Evolutionary conservation across 306 rosid species (phyloP), one percentile per base, ranked within the genome.

Genomic region (Rosa persica): DNA sequence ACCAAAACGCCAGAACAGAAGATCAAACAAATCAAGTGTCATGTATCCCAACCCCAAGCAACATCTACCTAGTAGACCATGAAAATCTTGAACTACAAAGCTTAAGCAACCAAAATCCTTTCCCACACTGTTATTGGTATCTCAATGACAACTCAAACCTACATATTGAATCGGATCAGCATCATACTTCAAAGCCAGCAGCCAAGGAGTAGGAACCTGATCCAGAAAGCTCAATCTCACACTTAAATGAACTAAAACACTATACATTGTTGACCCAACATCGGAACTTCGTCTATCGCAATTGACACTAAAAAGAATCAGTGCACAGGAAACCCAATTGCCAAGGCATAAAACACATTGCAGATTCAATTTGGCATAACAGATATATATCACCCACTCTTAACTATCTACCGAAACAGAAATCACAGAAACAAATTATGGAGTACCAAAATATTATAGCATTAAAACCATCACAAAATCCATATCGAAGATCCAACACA

Each of bases 401-500:
- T 20, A 55, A n/a, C 62, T 3, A 61, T 12, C 38, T 46, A 48
- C 16, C 46, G 11, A 6, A 20, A 19, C 27, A 51, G 0, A 34
- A 34, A 34, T 51, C 11, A 72, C 11, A 46, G 5, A 76, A 11
- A 25, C 51, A 0, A 72, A 15, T 2, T 8, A 40, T 72, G 77
- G 7, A 78, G 42, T 51, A 64, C 2, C 38, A 51, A 20, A 43
- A 36, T 42, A 57, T 40, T 20, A 47, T 39, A 16, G 68, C 66
- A 81, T 65, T 34, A 42, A 36, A 66, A 5, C 20, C 16, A 76
- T 15, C 27, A 38, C 68, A 64, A 81, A 46, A 74, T 68, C 83
- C 68, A 57, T 22, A 47, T 22, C 36, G 46, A 51, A 73, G 81
- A 84, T 69, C 80, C 79, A 71, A 73, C 48, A 17, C 67, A 70